Conservation (phyloP, 2,329 filamentous ascomycete species). For the Clarireedia hainanense region DNA sequence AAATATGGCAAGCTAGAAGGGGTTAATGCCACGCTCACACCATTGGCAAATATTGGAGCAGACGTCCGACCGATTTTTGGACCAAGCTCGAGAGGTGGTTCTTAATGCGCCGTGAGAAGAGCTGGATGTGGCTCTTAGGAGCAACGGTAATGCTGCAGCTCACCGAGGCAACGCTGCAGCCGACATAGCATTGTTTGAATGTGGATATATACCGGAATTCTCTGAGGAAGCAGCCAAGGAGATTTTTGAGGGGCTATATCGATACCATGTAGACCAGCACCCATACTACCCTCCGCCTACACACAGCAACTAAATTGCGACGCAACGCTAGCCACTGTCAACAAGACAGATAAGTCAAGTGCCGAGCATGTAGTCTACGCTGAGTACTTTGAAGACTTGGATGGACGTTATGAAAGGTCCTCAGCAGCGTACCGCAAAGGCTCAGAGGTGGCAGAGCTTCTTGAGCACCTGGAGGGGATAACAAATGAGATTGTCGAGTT, state of each 20-base stretch:
- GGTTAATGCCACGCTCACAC: too few relatives aligned
- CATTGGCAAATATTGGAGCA: too few relatives aligned
- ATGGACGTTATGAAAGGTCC: neutral
- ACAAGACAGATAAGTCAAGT: neutral
- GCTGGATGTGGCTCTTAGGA: neutral
- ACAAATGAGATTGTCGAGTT: neutral
- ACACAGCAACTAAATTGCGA: neutral
- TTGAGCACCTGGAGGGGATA: neutral
- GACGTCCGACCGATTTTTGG: too few relatives aligned
- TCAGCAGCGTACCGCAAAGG: neutral
- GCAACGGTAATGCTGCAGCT: constrained; percentile 5
- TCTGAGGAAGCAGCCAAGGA: neutral
- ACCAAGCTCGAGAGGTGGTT: too few relatives aligned
- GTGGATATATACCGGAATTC: neutral
- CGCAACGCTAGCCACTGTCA: neutral
- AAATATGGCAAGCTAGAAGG: too few relatives aligned
- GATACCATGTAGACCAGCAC: neutral
- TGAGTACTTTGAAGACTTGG: neutral
- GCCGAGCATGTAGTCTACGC: neutral
- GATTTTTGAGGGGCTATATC: neutral
- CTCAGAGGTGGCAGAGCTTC: neutral
- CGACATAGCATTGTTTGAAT: neutral
- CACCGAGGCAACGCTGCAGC: neutral
- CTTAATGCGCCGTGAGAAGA: neutral
- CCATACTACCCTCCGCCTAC: too few relatives aligned